phyloP scores from a whole-genome alignment of 306 rosid species.

The Boehmeria nivea region DNA sequence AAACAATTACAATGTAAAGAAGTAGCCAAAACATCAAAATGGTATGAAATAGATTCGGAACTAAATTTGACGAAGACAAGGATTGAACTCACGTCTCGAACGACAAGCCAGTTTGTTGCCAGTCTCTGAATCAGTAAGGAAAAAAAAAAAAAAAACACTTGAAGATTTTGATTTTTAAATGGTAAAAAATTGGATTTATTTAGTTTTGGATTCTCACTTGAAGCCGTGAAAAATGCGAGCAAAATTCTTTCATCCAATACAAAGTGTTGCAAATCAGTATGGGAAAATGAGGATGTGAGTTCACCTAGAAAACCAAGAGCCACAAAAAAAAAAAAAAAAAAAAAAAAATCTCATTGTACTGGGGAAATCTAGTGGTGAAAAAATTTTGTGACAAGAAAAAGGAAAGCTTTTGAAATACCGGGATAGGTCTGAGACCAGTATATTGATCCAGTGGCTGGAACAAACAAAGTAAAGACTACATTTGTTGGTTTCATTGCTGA shows the following conservation, averaged over 20 bases:
- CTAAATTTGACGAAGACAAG: not conserved
- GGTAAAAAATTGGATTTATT: not conserved
- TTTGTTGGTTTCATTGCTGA: conserved; percentile 55
- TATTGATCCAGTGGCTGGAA: conserved; percentile 67
- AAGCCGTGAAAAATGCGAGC: conserved; percentile 69
- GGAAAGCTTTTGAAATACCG: conserved; percentile 46
- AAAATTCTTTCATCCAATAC: conserved; percentile 57
- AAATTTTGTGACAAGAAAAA: not conserved
- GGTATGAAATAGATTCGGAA: no score
- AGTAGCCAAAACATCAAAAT: not conserved
- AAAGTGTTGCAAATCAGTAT: conserved; percentile 51
- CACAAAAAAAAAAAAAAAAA: not conserved
- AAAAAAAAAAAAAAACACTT: conserved; percentile 8
- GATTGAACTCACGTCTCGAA: conserved; percentile 33
- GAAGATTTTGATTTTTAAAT: not conserved
- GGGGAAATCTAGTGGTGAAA: not conserved
- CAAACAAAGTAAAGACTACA: conserved; percentile 47
- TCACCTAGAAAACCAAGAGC: conserved; percentile 32
- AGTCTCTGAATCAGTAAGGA: conserved; percentile 38
- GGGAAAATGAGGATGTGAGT: conserved; percentile 33
- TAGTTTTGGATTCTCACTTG: conserved; percentile 48
- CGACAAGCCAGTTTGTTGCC: conserved; percentile 59
- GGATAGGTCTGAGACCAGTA: conserved; percentile 63
- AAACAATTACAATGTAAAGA: conserved; percentile 2
- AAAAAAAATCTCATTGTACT: no score